phyloP scores from a whole-genome alignment of 495 filamentous ascomycete species.

The Penicillium paradoxum region DNA sequence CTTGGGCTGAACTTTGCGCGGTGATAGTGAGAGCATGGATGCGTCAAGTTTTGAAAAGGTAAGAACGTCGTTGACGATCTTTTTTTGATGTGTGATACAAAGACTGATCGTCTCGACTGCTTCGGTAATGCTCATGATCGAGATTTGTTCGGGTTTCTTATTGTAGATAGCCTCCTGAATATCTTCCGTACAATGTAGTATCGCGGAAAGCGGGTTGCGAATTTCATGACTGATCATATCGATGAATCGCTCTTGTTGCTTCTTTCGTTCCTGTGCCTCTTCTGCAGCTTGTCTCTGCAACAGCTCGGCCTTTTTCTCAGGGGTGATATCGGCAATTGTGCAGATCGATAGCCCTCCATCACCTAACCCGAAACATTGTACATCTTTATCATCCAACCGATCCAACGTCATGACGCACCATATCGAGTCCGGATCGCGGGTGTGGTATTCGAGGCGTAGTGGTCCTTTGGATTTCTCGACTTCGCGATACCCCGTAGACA shows the following conservation, averaged over 20 bases:
- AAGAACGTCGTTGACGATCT: slow-evolving; percentile 76
- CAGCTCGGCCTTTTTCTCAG: slow-evolving; percentile 43
- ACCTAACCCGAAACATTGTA: slow-evolving; percentile 1
- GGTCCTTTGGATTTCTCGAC: neutral
- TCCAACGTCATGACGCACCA: slow-evolving; percentile 19
- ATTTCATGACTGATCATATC: slow-evolving; percentile 87
- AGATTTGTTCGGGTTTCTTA: slow-evolving; percentile 2
- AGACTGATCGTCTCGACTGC: slow-evolving; percentile 70
- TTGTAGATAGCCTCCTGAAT: slow-evolving; percentile 39
- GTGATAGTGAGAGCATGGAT: slow-evolving; percentile 62
- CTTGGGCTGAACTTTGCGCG: slow-evolving; percentile 61
- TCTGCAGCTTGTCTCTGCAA: slow-evolving; percentile 57
- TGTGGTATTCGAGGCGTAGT: slow-evolving; percentile 23
- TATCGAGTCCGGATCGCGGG: neutral
- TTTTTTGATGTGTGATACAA: slow-evolving; percentile 72
- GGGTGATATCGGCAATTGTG: slow-evolving; percentile 39
- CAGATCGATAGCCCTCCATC: slow-evolving; percentile 11
- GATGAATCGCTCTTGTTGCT: slow-evolving; percentile 77
- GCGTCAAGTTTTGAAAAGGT: slow-evolving; percentile 82
- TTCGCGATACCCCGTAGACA: slow-evolving; percentile 9
- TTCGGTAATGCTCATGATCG: slow-evolving; percentile 47
- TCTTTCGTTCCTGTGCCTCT: slow-evolving; percentile 61
- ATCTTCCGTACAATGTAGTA: slow-evolving; percentile 77
- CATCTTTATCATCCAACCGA: slow-evolving; percentile 8
- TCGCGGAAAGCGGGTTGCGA: slow-evolving; percentile 76